Evolutionary conservation across 352 stramenopile genomes (phyloP).

Genomic region (Globisporangium sylvaticum): DNA sequence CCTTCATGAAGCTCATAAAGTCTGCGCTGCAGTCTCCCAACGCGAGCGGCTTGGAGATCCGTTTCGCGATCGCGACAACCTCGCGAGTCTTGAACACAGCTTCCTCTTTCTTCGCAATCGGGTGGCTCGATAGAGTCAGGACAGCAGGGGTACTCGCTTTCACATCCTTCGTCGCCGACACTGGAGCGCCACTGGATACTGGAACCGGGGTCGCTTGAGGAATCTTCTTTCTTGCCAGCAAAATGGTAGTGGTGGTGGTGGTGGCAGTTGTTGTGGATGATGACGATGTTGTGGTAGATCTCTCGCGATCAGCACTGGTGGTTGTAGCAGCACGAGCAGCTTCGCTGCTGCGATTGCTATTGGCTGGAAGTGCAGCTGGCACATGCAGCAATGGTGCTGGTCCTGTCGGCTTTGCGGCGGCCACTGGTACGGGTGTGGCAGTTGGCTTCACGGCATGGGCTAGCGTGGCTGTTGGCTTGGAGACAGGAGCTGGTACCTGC

Average conservation of each 20-base stretch:
- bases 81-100: slow-evolving; percentile 2
- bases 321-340: background rate
- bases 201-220: background rate
- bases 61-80: background rate
- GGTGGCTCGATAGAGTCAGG: background rate
- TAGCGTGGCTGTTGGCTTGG: background rate
- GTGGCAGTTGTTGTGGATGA: background rate
- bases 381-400: background rate
- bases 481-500: background rate
- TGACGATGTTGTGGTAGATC: background rate
- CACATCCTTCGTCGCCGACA: background rate
- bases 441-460: background rate
- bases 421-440: background rate
- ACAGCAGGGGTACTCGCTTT: background rate
- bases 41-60: slow-evolving; percentile 12
- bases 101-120: slow-evolving; percentile 11
- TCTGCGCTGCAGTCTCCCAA: slow-evolving; percentile 37
- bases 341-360: background rate
- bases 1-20: slow-evolving; percentile 47
- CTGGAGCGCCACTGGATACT: background rate
- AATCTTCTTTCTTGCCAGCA: slow-evolving; percentile 29
- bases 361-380: background rate
- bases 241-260: background rate
- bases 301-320: background rate
- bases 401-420: background rate